These are phyloP conservation scores for Xylaria castorea DNA, from an alignment of 495 filamentous ascomycete species.

Conservation along the genomic window DNA sequence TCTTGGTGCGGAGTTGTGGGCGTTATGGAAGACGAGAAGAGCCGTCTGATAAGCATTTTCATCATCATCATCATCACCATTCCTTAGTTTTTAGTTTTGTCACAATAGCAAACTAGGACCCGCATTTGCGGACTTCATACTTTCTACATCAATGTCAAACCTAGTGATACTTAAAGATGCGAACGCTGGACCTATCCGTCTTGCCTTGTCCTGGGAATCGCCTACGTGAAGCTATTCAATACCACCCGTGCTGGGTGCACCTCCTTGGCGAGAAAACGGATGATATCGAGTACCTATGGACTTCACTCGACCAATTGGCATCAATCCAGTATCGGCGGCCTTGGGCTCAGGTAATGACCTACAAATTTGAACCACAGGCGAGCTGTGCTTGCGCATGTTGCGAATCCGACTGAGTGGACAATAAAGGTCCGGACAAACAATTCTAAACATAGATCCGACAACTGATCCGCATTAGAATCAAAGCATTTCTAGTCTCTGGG, in stretches of 20 bases:
- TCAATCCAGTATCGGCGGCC: background rate
- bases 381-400: background rate
- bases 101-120: background rate
- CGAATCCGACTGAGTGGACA: background rate
- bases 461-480: background rate
- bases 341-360: background rate
- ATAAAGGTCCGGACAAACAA: conserved; percentile 1
- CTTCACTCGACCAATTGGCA: conserved; percentile 16
- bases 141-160: background rate
- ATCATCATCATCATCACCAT: background rate
- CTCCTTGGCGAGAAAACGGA: conserved; percentile 2
- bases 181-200: conserved; percentile 7
- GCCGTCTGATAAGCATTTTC: conserved; percentile 4
- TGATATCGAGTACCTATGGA: conserved; percentile 22
- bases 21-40: conserved; percentile 9
- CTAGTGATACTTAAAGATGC: background rate
- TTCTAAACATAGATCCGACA: background rate
- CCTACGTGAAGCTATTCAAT: conserved; percentile 9
- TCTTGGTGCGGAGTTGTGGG: conserved; percentile 25
- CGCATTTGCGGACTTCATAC: background rate
- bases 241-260: background rate
- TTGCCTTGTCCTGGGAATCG: background rate
- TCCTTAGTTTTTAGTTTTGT: conserved; percentile 7
- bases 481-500: background rate
- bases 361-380: background rate